Conservation (phyloP, 257 asterid genomes). For the Solanum sejunctum region DNA sequence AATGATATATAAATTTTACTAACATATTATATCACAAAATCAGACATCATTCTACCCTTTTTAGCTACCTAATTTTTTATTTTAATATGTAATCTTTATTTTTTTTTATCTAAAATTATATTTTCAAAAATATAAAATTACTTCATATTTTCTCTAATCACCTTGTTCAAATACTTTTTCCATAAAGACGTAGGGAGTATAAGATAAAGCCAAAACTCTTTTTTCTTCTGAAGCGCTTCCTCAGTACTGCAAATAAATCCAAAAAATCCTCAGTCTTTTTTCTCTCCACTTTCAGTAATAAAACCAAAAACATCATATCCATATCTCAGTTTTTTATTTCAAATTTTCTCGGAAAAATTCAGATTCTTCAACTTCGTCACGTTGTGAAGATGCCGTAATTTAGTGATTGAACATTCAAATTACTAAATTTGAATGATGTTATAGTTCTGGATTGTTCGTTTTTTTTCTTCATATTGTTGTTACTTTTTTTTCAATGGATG, state of each 20-base stretch:
- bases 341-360: not conserved
- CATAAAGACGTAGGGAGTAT: too few relatives aligned
- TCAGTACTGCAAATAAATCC: not conserved
- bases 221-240: not conserved
- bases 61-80: too few relatives aligned
- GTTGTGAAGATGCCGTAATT: not conserved
- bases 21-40: too few relatives aligned
- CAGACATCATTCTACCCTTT: too few relatives aligned
- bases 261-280: not conserved
- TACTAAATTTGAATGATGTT: not conserved
- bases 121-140: too few relatives aligned
- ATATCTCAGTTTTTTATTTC: not conserved
- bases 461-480: not conserved
- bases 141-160: too few relatives aligned
- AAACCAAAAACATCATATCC: not conserved
- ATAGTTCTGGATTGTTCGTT: not conserved
- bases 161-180: too few relatives aligned
- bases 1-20: too few relatives aligned
- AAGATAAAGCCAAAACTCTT: not conserved
- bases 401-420: not conserved
- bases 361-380: not conserved
- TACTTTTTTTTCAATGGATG: not conserved
- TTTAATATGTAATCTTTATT: too few relatives aligned
- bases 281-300: not conserved
- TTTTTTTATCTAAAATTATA: too few relatives aligned